These are phyloP conservation scores for Trypanosoma lewisi DNA, from an alignment of 208 protist genomes.

Conservation along the genomic window DNA sequence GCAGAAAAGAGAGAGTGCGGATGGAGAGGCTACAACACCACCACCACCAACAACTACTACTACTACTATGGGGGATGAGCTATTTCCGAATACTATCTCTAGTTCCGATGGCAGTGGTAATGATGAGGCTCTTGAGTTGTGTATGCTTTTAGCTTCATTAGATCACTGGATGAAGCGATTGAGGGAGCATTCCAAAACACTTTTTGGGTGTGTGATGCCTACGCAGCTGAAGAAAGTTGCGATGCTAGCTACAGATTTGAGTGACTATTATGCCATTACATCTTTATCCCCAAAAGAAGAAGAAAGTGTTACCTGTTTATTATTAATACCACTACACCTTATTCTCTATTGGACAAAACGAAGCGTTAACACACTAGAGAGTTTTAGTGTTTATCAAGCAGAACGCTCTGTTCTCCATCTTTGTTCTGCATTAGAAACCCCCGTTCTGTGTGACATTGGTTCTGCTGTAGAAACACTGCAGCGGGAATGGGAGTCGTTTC, in stretches of 20 bases:
- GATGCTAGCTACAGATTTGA: conserved; percentile 21
- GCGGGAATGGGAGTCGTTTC: conserved; percentile 59
- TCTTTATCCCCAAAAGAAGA: neutral
- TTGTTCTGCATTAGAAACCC: conserved; percentile 29
- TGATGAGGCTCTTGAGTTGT: neutral
- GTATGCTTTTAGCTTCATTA: neutral
- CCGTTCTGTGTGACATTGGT: conserved; percentile 36
- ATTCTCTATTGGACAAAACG: conserved; percentile 39
- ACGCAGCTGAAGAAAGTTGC: conserved; percentile 2
- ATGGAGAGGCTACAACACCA: neutral
- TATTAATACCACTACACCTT: conserved; percentile 32
- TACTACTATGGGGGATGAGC: neutral
- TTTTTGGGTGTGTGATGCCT: conserved; percentile 12
- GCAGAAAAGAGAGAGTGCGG: neutral
- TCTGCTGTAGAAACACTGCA: conserved; percentile 32
- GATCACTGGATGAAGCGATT: neutral
- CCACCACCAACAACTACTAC: too few species aligned
- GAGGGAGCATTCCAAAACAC: neutral
- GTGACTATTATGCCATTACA: conserved; percentile 23
- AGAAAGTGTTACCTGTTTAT: neutral
- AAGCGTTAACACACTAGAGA: conserved; percentile 24
- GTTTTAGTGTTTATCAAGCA: conserved; percentile 28
- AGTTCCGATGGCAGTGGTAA: neutral
- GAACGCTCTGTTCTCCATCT: conserved; percentile 30
- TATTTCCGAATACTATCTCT: neutral